Conservation (phyloP, 2,329 filamentous ascomycete species). For the Hypoxylon sp. region DNA sequence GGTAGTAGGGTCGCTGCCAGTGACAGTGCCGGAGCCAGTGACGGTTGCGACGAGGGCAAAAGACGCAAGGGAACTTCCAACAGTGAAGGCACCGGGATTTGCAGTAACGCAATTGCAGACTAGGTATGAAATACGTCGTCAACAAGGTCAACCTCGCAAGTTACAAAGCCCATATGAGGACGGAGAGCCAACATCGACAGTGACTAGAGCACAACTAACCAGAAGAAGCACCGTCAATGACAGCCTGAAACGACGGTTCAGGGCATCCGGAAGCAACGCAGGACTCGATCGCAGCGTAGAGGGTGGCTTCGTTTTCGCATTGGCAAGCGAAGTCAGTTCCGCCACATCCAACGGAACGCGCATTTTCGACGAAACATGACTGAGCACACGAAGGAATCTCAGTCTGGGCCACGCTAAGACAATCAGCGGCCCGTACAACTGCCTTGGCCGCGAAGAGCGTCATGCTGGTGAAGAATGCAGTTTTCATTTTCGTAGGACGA, state of each 20-base stretch:
- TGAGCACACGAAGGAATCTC: conserved; percentile 54
- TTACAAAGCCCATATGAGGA: neutral
- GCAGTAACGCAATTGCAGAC: conserved; percentile 28
- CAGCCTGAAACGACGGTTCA: conserved; percentile 48
- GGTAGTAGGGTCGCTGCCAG: conserved; percentile 4
- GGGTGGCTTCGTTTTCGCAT: conserved; percentile 51
- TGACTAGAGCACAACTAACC: conserved; percentile 40
- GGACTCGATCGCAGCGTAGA: conserved; percentile 54
- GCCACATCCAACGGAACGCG: conserved; percentile 51
- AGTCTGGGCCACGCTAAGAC: conserved; percentile 28
- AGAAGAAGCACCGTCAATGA: conserved; percentile 53
- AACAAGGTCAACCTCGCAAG: neutral
- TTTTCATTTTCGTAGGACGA: conserved; percentile 17
- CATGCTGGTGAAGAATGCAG: neutral
- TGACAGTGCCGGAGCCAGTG: neutral
- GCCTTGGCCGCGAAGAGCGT: conserved; percentile 7
- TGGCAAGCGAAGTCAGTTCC: conserved; percentile 54
- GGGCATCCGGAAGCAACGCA: conserved; percentile 52
- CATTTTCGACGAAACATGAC: conserved; percentile 53
- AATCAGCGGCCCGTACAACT: conserved; percentile 20
- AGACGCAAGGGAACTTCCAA: conserved; percentile 19
- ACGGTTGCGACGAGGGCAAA: conserved; percentile 1
- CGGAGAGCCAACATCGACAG: neutral
- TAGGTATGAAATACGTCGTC: neutral
- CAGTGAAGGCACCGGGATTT: neutral